Conservation (phyloP, 2,329 filamentous ascomycete species). For the Thelonectria blattea region DNA sequence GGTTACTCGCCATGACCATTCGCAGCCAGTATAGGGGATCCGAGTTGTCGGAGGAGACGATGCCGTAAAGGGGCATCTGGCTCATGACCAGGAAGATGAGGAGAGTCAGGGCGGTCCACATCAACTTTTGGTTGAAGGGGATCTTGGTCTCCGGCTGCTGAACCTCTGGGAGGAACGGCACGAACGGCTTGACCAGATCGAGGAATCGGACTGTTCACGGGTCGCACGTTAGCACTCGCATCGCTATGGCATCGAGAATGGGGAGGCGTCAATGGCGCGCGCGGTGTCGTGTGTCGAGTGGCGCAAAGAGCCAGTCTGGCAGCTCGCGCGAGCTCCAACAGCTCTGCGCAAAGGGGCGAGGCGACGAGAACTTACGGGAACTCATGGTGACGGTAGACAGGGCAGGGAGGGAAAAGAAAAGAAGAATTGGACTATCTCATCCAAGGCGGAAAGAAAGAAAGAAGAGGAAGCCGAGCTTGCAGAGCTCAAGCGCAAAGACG, state of each 20-base stretch:
- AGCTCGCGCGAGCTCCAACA: constrained; percentile 29
- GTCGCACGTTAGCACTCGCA: constrained; percentile 37
- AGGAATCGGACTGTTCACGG: constrained; percentile 85
- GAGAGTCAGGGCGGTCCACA: constrained; percentile 93
- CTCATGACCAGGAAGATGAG: constrained; percentile 99
- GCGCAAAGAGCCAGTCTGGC: constrained; percentile 16
- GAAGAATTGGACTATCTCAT: constrained; percentile 50
- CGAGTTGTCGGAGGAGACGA: constrained; percentile 97
- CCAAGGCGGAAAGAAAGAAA: constrained; percentile 45
- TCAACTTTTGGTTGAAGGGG: constrained; percentile 97
- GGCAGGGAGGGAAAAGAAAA: constrained; percentile 38
- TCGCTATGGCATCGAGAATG: constrained; percentile 14
- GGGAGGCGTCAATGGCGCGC: constrained; percentile 37
- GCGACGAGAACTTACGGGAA: constrained; percentile 55
- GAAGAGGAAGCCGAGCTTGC: constrained; percentile 45
- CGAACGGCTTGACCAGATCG: constrained; percentile 99
- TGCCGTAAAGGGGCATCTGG: constrained; percentile 99
- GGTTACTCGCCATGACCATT: constrained; percentile 99
- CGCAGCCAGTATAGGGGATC: constrained; percentile 99
- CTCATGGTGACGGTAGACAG: constrained; percentile 55
- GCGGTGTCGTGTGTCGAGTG: constrained; percentile 13
- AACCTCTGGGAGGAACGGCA: constrained; percentile 99
- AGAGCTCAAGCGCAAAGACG: constrained; percentile 44
- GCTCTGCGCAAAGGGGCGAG: constrained; percentile 27
- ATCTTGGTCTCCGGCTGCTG: constrained; percentile 98